These are phyloP conservation scores for Mortierella sp. DNA, from an alignment of 371 early-diverging fungal genomes.

Conservation along the genomic window DNA sequence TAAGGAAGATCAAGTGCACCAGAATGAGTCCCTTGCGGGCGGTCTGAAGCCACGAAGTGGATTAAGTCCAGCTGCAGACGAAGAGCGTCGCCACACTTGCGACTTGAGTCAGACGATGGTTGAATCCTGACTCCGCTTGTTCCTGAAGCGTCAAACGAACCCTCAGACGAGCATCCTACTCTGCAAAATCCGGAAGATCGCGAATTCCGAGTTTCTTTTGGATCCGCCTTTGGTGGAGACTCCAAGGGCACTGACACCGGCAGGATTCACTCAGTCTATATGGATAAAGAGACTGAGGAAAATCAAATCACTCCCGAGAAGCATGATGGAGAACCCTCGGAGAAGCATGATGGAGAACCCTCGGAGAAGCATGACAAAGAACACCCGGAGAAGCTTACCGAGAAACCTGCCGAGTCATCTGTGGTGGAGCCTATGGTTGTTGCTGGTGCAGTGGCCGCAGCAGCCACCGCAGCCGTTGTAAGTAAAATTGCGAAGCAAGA, in stretches of 20 bases:
- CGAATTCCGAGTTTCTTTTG: constrained; percentile 34
- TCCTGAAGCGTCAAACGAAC: constrained; percentile 22
- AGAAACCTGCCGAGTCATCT: constrained; percentile 1
- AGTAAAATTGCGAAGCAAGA: background rate
- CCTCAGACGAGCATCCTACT: background rate
- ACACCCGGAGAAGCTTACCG: background rate
- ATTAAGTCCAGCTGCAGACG: constrained; percentile 13
- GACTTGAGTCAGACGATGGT: constrained; percentile 40
- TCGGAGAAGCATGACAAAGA: background rate
- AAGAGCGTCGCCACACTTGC: constrained; percentile 50
- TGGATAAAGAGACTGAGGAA: background rate
- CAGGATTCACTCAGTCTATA: constrained; percentile 31
- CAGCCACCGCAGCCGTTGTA: background rate
- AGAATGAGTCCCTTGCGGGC: background rate
- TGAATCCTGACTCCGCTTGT: constrained; percentile 25
- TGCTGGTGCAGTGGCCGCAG: constrained; percentile 4
- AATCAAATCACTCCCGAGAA: background rate
- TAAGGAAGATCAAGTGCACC: background rate
- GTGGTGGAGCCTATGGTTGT: background rate
- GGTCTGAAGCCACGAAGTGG: constrained; percentile 11
- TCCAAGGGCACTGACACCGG: constrained; percentile 39
- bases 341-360: background rate
- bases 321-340: background rate
- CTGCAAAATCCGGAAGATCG: constrained; percentile 9
- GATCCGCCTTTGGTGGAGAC: constrained; percentile 47